A percentile compares a stretch with the other conserved stretches of the same genome.
These are phyloP conservation scores for Lunularia cruciata DNA, from an alignment of 225 moss, liverwort and hornwort species.

Conservation along the genomic window DNA sequence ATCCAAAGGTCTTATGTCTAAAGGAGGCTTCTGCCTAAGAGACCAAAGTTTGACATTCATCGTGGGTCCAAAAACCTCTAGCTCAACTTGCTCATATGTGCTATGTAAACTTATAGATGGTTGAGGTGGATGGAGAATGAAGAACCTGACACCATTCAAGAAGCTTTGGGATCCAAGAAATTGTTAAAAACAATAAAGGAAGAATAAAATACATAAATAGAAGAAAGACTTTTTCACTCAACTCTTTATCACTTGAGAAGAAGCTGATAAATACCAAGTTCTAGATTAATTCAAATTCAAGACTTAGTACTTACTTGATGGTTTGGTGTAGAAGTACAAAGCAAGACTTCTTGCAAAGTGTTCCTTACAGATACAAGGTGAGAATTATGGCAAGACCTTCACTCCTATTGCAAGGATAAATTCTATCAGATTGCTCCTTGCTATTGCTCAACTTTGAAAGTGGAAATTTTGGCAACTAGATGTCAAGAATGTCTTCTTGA, in stretches of 20 bases:
- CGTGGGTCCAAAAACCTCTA: too few species aligned
- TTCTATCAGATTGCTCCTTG: not conserved
- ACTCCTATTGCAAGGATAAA: not conserved
- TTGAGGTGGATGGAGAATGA: too few species aligned
- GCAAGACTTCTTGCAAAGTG: not conserved
- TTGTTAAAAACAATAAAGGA: not conserved
- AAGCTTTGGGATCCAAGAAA: too few species aligned
- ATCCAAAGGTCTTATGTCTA: too few species aligned
- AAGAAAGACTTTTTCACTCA: not conserved
- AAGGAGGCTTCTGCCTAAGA: too few species aligned
- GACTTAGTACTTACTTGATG: not conserved
- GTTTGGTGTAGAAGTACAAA: not conserved
- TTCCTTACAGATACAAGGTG: not conserved
- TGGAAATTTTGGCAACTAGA: not conserved
- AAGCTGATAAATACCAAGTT: not conserved
- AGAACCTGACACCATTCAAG: too few species aligned
- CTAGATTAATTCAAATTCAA: not conserved
- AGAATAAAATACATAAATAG: not conserved
- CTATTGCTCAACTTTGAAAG: not conserved
- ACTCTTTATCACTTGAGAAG: not conserved
- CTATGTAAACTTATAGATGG: too few species aligned
- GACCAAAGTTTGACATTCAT: too few species aligned
- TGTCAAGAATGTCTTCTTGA: not conserved
- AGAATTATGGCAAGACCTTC: not conserved
- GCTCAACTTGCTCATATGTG: too few species aligned